phyloP scores from a whole-genome alignment of 192 early-diverging fungal genomes.

The Backusella luteola region DNA sequence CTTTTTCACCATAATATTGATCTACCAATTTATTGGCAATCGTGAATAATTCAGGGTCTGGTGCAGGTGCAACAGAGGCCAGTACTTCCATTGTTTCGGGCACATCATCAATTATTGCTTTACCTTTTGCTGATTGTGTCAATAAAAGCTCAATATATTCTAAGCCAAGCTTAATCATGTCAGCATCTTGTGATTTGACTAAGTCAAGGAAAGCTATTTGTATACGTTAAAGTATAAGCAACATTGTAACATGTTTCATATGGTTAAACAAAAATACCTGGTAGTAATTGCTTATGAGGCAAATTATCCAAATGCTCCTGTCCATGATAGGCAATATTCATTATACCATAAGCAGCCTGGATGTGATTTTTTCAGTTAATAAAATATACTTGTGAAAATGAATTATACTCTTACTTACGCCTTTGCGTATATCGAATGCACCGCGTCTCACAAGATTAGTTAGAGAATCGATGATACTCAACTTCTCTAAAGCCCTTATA shows the following conservation, averaged over 20 bases:
- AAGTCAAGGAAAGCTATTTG: constrained; percentile 52
- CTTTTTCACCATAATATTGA: constrained; percentile 22
- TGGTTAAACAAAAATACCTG: background rate
- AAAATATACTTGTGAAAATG: background rate
- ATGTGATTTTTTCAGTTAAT: background rate
- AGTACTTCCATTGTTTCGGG: constrained; percentile 21
- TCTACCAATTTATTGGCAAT: constrained; percentile 29
- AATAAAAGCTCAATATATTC: constrained; percentile 57
- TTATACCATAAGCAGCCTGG: constrained; percentile 24
- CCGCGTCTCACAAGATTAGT: constrained; percentile 55
- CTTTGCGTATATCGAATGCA: constrained; percentile 70
- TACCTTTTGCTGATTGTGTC: constrained; percentile 28
- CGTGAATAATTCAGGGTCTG: constrained; percentile 25
- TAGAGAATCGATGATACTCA: constrained; percentile 51
- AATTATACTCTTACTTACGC: constrained; percentile 27
- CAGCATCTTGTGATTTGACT: constrained; percentile 58
- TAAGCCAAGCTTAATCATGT: constrained; percentile 62
- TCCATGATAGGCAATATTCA: constrained; percentile 23
- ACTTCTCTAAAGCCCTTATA: constrained; percentile 51
- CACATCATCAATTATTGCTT: constrained; percentile 13
- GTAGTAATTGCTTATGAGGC: constrained; percentile 2
- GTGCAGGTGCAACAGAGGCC: constrained; percentile 21
- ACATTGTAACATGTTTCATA: too few species aligned
- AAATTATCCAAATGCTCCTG: constrained; percentile 12
- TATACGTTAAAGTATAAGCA: constrained; percentile 1